These are phyloP conservation scores for Trichoderma citrinoviride DNA, from an alignment of 2,329 filamentous ascomycete species.

Conservation along the genomic window DNA sequence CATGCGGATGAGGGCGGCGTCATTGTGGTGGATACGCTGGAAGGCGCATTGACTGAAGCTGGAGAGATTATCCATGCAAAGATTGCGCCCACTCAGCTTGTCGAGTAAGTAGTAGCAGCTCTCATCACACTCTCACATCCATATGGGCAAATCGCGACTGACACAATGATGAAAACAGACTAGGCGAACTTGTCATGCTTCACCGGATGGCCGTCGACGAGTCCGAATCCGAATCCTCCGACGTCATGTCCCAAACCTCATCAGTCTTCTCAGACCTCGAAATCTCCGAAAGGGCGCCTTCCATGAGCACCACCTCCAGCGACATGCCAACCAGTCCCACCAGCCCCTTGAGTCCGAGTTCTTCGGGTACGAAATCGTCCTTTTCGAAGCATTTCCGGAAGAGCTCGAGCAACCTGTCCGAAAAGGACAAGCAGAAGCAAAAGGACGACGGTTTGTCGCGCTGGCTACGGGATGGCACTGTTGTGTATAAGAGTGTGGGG, in stretches of 20 bases:
- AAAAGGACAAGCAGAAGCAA: conserved; percentile 38
- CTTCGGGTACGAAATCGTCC: conserved; percentile 32
- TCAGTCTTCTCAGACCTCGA: conserved; percentile 37
- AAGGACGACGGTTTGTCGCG: conserved; percentile 50
- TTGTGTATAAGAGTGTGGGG: conserved; percentile 68
- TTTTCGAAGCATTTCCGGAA: conserved; percentile 36
- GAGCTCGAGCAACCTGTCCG: conserved; percentile 29
- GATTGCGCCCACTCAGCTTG: conserved; percentile 69
- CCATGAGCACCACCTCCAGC: conserved; percentile 44
- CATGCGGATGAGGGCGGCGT: conserved; percentile 62
- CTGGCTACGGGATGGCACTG: conserved; percentile 61
- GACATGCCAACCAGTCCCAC: conserved; percentile 34
- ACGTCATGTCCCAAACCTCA: conserved; percentile 30
- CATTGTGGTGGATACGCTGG: conserved; percentile 72
- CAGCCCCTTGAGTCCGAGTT: conserved; percentile 34
- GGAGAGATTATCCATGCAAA: conserved; percentile 82
- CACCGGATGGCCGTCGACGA: conserved; percentile 45
- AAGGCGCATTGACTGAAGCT: conserved; percentile 76
- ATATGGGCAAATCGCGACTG: no score
- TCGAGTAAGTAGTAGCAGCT: conserved; percentile 62
- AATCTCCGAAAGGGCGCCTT: conserved; percentile 33
- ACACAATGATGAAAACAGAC: conserved; percentile 36
- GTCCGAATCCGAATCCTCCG: conserved; percentile 36
- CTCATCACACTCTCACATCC: background rate
- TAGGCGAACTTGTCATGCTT: conserved; percentile 75